A percentile compares a stretch with the other conserved stretches of the same genome.
phyloP scores from a whole-genome alignment of 257 asterid genomes.

The Nicotiana attenuata region DNA sequence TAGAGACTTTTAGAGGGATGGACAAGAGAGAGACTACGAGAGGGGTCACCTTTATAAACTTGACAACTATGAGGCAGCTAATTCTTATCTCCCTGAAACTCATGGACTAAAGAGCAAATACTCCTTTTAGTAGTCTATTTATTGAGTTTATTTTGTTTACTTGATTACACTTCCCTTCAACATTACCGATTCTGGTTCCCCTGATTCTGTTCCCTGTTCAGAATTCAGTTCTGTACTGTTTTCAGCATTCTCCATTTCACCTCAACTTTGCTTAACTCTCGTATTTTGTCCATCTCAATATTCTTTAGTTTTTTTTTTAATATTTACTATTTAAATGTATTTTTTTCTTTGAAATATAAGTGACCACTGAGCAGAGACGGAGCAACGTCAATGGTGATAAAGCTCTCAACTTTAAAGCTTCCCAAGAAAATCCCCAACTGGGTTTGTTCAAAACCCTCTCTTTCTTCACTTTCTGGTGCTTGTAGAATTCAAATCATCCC shows the following conservation, averaged over 20 bases:
- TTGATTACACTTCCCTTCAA: neutral
- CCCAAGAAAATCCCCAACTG: constrained; percentile 39
- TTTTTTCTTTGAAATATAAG: neutral
- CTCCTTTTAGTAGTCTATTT: neutral
- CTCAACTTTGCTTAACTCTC: neutral
- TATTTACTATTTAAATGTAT: neutral
- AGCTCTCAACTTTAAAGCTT: constrained; percentile 36
- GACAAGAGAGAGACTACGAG: too few relatives aligned
- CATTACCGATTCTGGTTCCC: neutral
- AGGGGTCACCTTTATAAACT: neutral
- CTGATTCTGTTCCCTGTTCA: neutral
- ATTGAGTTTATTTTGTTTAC: neutral
- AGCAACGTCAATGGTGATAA: constrained; percentile 55
- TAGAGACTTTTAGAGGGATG: too few relatives aligned
- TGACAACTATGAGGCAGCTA: neutral
- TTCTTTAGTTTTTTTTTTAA: too few relatives aligned
- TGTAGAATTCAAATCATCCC: constrained; percentile 22
- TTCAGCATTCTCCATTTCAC: neutral
- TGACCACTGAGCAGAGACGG: neutral
- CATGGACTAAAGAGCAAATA: neutral
- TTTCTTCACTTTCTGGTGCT: constrained; percentile 60
- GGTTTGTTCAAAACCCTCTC: constrained; percentile 28
- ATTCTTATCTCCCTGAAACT: neutral
- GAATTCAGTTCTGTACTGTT: neutral
- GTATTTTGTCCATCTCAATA: too few relatives aligned